Evolutionary conservation across 331 rosid species (phyloP), one percentile per base, ranked within the genome.

Genomic region (Spiraea crenata): DNA sequence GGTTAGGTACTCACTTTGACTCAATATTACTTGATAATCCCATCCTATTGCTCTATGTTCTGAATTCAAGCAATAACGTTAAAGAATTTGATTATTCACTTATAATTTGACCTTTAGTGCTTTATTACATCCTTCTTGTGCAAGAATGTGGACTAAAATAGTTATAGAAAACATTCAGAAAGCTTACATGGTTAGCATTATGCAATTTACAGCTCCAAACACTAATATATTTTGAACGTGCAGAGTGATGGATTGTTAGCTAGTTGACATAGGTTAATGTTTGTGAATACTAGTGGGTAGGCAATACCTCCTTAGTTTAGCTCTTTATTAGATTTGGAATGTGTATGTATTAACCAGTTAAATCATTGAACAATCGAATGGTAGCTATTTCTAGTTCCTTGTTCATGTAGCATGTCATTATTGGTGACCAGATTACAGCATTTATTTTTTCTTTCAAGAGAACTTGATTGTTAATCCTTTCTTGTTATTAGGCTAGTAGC

Each of bases 401-500:
- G 7, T 34, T 57, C 19, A 34, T 13, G 6, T 64, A 44, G 39
- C 47, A 55, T 0, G 52, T 37, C 5, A 40, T 12, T 67, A 17
- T 57, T 34, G 61, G n/a, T 7, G 37, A 49, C 4, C 38, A 34
- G 4, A 50, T 49, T 45, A 13, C 55, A 20, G 8, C 31, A 17
- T 44, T 14, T 52, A 15, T 44, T 20, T 41, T 51, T 46, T 48
- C 31, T 45, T 25, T 9, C 16, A 12, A 4, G 20, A 63, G 47
- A 72, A 6, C 20, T 44, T 38, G 5, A 13, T 49, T 64, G 15
- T 37, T 31, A 12, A 14, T 25, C 44, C 15, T 42, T 73, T 78
- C 68, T 71, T 70, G 70, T 72, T 67, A 74, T 46, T 73, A 93
- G 98, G 89, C 96, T 93, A 71, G 88, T 90, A 67, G 96, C 92